Base-by-base conservation (phyloP, 2,329 filamentous ascomycete genomes). In the Exophiala spinifera region DNA sequence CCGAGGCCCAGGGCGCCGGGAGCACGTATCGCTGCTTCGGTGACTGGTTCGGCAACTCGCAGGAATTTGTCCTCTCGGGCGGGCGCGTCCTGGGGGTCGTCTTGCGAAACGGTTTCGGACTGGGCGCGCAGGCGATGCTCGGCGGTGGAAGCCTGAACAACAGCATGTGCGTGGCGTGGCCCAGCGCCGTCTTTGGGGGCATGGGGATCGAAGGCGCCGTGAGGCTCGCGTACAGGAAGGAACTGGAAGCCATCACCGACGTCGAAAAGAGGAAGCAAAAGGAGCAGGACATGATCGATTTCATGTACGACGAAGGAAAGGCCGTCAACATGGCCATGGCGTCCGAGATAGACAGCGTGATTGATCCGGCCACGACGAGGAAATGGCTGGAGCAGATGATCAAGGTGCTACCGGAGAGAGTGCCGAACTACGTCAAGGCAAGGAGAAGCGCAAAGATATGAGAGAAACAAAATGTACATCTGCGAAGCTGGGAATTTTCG, bases 111-210 rank as follows among this genome's bases (percentile, higher is more conserved):
- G 52, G 56, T n/a, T 58, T 58, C 44, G 56, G 56, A 23, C 48
- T 58, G n/a, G 56, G 56, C 33, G 56, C 56, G 44, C 56, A 58
- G 40, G 56, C 56, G 52, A 58, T 58, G 56, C 56, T 58, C 44
- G 56, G 56, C 34, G 56, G 56, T 45, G 56, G 52, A 42, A 58
- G 56, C 39, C 47, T 58, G 52, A 55, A 45, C n/a, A 58, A 58
- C 49, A 58, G 56, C 49, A 55, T 58, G 56, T 53, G 52, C 45
- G 56, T 58, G 48, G 56, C 56, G 45, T 58, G 56, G 56, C 56
- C 56, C 33, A 58, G 48, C 47, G 56, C 48, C 44, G 56, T 58
- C 45, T 58, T 58, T 36, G 56, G 56, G 11, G 56, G 56, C 39
- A 58, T 58, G 56, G 56, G 56, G 2, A 58, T 58, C 48, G 56